Evolutionary conservation across 202 grass and related monocot species (phyloP).

Genomic region (Schoenoplectus tabernaemontani): DNA sequence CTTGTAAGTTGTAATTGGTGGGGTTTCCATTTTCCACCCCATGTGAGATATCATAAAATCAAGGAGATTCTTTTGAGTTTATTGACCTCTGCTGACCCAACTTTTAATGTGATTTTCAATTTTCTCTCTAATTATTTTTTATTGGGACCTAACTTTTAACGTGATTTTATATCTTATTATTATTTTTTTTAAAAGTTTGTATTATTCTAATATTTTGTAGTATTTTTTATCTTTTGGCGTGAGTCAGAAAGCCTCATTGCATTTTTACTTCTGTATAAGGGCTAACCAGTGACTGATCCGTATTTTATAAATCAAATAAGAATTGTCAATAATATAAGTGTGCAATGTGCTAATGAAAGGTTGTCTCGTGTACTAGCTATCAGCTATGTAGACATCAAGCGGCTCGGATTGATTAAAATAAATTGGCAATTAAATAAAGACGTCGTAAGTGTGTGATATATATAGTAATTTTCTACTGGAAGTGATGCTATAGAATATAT

Average conservation of each 20-base stretch:
- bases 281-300: neutral
- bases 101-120: neutral
- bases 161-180: no score
- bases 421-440: neutral
- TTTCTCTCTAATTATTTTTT: neutral
- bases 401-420: neutral
- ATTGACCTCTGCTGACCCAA: neutral
- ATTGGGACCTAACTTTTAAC: no score
- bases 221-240: no score
- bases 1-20: no score
- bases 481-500: neutral
- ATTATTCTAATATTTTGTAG: neutral
- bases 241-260: no score
- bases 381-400: neutral
- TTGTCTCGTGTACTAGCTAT: no score
- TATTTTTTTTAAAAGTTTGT: neutral
- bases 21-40: no score
- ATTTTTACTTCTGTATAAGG: neutral
- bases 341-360: no score
- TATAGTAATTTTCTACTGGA: neutral
- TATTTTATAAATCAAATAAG: neutral
- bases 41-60: neutral
- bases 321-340: neutral
- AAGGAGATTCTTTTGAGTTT: neutral
- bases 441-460: neutral